Evolutionary conservation across 257 asterid species (phyloP), one percentile per base, ranked within the genome.

Genomic region (Galeopsis tetrahit): DNA sequence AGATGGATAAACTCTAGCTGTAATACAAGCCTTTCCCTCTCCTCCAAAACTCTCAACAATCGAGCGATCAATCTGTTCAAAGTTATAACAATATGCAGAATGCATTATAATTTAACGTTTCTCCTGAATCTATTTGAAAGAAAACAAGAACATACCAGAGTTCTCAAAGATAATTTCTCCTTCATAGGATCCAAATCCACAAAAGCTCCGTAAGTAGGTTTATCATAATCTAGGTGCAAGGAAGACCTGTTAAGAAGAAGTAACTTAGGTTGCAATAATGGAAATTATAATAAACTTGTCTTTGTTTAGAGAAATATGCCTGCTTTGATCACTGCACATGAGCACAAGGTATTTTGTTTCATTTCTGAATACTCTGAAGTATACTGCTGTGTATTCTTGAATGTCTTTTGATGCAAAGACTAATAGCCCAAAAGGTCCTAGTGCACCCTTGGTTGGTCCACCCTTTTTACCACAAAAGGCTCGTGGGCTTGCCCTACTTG

Each of bases 261-360:
- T 69, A 8, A 56, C 8, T 34, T 28, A 38, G 35, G 28, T 52
- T 40, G 21, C 5, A 32, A 8, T n/a, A 8, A 46, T 46, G 39
- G 2, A 11, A 40, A 66, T 28, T 57, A n/a, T 67, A 17, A 55
- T 28, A 5, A 46, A 46, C 31, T 46, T 66, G 31, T 28, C 21
- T 66, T 32, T n/a, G 44, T 10, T 9, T 66, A 1, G 40, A 48
- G 46, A n/a, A 38, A 42, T 4, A 5, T 69, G 55, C 79, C 79
- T 75, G 75, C 71, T 75, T 40, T 75, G 79, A 72, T 76, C 76
- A 69, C 76, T 63, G 36, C 75, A 76, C 80, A 76, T 76, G 74
- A 76, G 75, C 36, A 76, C 72, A 4, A 55, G 28, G 42, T 62
- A 76, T 76, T 44, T 76, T 55, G 7, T 42, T 62, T 62, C 64